phyloP scores from a whole-genome alignment of 768 basidiomycete species.

The Pleurotus platypus region DNA sequence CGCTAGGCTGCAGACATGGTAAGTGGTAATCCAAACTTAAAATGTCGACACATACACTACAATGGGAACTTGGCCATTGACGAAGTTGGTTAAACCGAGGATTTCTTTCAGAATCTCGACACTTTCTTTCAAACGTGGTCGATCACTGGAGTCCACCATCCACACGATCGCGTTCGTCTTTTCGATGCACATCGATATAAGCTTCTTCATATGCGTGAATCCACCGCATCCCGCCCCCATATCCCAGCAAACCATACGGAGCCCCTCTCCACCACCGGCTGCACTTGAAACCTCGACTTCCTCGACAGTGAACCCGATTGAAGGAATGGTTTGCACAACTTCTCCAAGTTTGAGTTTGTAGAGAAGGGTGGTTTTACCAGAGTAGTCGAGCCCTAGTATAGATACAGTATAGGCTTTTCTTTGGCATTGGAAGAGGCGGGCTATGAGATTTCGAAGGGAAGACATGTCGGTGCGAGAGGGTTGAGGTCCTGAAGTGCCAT shows the following conservation, averaged over 20 bases:
- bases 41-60: constrained; percentile 24
- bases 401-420: constrained; percentile 16
- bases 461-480: neutral
- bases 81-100: constrained; percentile 15
- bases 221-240: constrained; percentile 51
- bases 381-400: constrained; percentile 33
- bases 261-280: constrained; percentile 25
- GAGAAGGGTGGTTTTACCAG: constrained; percentile 47
- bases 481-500: too few species aligned
- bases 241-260: constrained; percentile 59
- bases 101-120: constrained; percentile 43
- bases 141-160: constrained; percentile 57
- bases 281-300: constrained; percentile 29
- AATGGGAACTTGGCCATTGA: constrained; percentile 20
- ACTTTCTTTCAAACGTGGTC: constrained; percentile 47
- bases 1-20: constrained; percentile 33
- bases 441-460: constrained; percentile 23
- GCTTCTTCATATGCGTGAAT: constrained; percentile 33
- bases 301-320: constrained; percentile 58
- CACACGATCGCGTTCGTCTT: constrained; percentile 56
- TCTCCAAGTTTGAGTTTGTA: constrained; percentile 37
- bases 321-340: constrained; percentile 34
- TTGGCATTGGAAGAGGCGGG: constrained; percentile 22
- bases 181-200: constrained; percentile 20
- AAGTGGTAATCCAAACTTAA: neutral